These are phyloP conservation scores for Saturnispora bothae DNA, from an alignment of 805 yeast species.

Conservation along the genomic window DNA sequence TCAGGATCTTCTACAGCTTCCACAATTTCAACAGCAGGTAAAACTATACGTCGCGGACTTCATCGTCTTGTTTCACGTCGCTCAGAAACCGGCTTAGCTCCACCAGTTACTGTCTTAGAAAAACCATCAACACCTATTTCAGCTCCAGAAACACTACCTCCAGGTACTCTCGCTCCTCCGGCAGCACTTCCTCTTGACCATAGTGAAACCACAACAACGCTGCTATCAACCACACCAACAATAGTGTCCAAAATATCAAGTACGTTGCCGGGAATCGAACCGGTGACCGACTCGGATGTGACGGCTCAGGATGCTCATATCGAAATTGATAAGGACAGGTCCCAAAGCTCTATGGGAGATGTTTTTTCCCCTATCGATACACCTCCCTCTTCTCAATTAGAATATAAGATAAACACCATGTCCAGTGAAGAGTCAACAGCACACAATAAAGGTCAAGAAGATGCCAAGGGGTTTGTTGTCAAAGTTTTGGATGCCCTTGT, in stretches of 20 bases:
- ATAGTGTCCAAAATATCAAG: too few species aligned
- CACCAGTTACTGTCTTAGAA: not conserved
- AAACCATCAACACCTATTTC: not conserved
- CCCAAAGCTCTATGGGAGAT: not conserved
- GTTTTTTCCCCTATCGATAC: not conserved
- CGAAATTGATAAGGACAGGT: not conserved
- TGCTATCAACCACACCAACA: not conserved
- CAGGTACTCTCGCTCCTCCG: too few species aligned
- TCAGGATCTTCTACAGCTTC: conserved; percentile 1
- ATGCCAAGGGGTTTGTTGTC: not conserved
- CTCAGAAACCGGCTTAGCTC: too few species aligned
- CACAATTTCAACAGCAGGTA: not conserved
- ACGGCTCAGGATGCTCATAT: not conserved
- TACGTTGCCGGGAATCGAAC: too few species aligned
- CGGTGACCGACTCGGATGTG: not conserved
- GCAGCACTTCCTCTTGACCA: not conserved
- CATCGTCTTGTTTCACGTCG: too few species aligned
- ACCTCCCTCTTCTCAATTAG: not conserved
- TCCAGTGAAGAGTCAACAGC: not conserved
- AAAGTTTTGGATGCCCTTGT: not conserved
- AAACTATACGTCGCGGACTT: not conserved
- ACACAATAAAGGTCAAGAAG: not conserved
- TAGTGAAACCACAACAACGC: not conserved
- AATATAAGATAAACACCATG: not conserved
- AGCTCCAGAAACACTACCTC: not conserved